Base-by-base conservation (phyloP, 495 filamentous ascomycete species). In the Alectoria sarmentosa region DNA sequence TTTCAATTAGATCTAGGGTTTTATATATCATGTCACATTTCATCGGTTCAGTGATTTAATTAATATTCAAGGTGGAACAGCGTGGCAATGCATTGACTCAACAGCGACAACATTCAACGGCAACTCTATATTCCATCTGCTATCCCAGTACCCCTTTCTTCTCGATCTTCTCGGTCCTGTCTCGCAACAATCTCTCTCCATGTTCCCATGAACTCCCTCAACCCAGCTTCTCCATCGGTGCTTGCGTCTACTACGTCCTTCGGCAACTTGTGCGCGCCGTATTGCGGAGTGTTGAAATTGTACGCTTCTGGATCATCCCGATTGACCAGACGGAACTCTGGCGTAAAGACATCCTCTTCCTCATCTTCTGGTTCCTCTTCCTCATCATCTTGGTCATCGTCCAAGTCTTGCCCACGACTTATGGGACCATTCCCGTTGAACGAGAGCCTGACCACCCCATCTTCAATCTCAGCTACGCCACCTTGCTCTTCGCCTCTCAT, bases 241-340 rank as follows among this genome's bases (percentile, higher is more conserved):
- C 90, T 88, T 3, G 94, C 94, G 71, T 98, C 92, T 26, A 98
- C 94, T 28, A 99, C 89, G 61, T 99, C 94, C 73, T 84, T 89
- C 10, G 94, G 94, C 67, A 99, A 73, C 76, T 99, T 99, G 72
- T 96, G 93, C 39, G 94, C 92, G 66, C 91, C 95, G 72, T 95
- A 98, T 74, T 93, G 90, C 21, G 90, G 83, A 14, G 90, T 89
- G 46, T 78, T 85, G 73, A 97, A 96, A 39, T 84, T 84, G 70
- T 91, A 96, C 0, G 90, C 90, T 67, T 93, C 88, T 14, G 91
- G 91, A 69, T 96, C 91, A 69, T 92, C 86, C 66, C 84, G 84
- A 63, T 86, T 86, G 36, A 98, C 82, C 15, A 99, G 78, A 55
- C 94, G 83, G 68, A 98, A 77, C 73, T 96, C 92, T 0, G 91